Percentiles rank a stretch among this genome's conserved stretches.
phyloP scores from a whole-genome alignment of 192 early-diverging fungal species.

The Backusella australiensis region DNA sequence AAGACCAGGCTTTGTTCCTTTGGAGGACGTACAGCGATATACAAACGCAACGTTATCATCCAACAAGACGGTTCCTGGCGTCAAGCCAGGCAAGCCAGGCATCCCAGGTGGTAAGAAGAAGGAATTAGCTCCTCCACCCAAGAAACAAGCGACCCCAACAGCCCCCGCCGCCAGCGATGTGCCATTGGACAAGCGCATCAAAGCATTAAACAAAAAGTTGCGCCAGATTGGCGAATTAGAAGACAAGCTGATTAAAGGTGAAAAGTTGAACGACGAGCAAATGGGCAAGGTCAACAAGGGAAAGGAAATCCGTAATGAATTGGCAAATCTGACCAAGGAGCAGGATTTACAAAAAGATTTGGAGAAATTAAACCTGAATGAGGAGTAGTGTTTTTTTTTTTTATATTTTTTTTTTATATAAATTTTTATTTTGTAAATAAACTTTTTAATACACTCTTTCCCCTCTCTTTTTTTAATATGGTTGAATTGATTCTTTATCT shows the following conservation, averaged over 20 bases:
- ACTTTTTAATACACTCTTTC: background rate
- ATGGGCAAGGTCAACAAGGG: constrained; percentile 58
- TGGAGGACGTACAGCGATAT: constrained; percentile 63
- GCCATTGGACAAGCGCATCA: constrained; percentile 49
- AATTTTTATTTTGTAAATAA: background rate
- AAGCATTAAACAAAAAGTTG: constrained; percentile 67
- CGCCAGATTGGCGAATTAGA: constrained; percentile 63
- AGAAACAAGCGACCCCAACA: background rate
- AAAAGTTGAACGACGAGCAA: constrained; percentile 54
- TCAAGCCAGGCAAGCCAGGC: constrained; percentile 2
- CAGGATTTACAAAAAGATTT: background rate
- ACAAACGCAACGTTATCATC: constrained; percentile 49
- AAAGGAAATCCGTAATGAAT: constrained; percentile 42
- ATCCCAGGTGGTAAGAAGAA: constrained; percentile 8
- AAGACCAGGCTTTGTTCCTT: constrained; percentile 65
- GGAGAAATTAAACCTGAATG: background rate
- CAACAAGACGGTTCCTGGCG: constrained; percentile 7
- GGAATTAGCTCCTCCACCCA: constrained; percentile 13
- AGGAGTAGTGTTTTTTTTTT: background rate
- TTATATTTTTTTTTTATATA: background rate
- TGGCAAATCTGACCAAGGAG: constrained; percentile 14
- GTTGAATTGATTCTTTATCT: constrained; percentile 18
- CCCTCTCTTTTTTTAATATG: background rate
- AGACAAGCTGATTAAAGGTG: constrained; percentile 47
- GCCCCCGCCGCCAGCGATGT: background rate